Evolutionary conservation across 345 rosid genomes (phyloP), one percentile per base, ranked within the genome.

Genomic region (Dipteronia dyeriana): DNA sequence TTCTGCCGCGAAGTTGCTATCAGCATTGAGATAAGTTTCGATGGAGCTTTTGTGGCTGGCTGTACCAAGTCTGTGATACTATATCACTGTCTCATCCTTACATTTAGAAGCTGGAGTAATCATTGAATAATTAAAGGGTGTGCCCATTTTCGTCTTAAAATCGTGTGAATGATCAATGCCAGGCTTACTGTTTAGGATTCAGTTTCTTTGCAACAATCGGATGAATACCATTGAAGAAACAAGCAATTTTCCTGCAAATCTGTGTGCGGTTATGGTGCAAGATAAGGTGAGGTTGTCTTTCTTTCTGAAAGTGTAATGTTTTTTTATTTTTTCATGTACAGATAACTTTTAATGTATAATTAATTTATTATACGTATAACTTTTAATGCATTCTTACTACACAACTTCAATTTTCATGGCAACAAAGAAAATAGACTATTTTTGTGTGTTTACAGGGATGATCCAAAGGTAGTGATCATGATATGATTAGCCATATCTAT

Each of bases 1-100:
- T 19, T 41, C 56, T n/a, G 51, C 62, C 7, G 8, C 14, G 16
- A 34, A 66, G 64, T 38, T 54, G 31, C 7, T 26, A 26, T 13
- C 76, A 56, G 31, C 70, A 41, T 70, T 19, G 17, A 79, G 59
- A 68, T 62, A 75, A 64, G 9, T 49, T 31, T n/a, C 13, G 4
- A 51, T 75, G 71, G 25, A 53, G 70, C 12, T 38, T 53, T 29
- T 12, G 34, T 5, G 4, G 71, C 31, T 71, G 20, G 71, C 64
- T 71, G 20, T 13, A 31, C 13, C 13, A 12, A 17, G 5, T 47
- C 9, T 41, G 47, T 3, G 11, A 14, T 45, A n/a, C 29, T 19
- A 45, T 11, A 26, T 2, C n/a, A 43, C 2, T 60, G 34, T 23
- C 29, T 16, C 41, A 61, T 61, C 57, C 68, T 4, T 34, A 34